Evolutionary conservation across 2,329 filamentous ascomycete species (phyloP), one percentile per base, ranked within the genome.

Genomic region (Fusarium sp.): DNA sequence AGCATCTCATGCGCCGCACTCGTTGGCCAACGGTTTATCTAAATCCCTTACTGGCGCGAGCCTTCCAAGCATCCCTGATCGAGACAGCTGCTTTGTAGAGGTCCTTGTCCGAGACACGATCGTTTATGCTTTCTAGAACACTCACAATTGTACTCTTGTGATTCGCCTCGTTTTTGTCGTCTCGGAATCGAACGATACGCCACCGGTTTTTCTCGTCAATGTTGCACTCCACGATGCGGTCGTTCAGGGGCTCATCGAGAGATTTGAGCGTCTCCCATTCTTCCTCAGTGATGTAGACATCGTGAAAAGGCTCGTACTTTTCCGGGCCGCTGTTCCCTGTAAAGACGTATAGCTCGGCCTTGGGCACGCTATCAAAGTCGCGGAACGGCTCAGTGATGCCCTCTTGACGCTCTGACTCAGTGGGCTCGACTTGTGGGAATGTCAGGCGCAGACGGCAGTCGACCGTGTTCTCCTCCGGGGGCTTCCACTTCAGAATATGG

Each of bases 401-500:
- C 15, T 91, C 88, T 31, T 86, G 84, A 41, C 85, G 84, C 67
- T 95, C 90, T 14, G 81, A 77, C 13, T 85, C 83, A 69, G 89
- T 85, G 1, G 89, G 89, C 56, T 91, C 84, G n/a, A 89, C 80
- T 1, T 81, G 72, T 0, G 90, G 90, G 70, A 97, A 98, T 11
- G 84, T 81, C 38, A 99, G 83, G 47, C 85, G 85, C 68, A 98
- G 83, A 37, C 90, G 85, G 75, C 97, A 97, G 74, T 99, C 95
- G 67, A 99, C 87, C 0, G 93, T 96, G 78, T 99, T 99, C 75
- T 99, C 95, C 65, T 91, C 83, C 4, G 92, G 92, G 0, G 94
- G 93, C 77, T 99, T 99, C 95, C 95, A 99, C 76, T 99, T 99
- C 35, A 99, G 81, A 62, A 97, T 99, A 74, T 97, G 89, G 45